Conservation (phyloP, 768 basidiomycete genomes). For the Russula ochroleuca region DNA sequence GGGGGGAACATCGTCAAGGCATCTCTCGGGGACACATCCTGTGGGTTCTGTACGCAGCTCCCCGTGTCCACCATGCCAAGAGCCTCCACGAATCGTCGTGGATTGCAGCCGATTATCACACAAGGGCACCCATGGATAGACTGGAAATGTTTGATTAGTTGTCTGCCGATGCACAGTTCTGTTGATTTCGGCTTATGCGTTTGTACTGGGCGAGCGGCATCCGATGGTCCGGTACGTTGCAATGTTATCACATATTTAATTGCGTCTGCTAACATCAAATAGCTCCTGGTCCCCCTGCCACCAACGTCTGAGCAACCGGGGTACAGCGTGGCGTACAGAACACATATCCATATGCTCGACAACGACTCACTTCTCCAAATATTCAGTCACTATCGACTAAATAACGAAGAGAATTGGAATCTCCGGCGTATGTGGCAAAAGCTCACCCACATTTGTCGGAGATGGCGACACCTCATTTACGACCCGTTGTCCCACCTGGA, state of each 20-base stretch:
- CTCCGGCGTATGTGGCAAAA: neutral
- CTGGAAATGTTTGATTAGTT: neutral
- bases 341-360: neutral
- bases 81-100: neutral
- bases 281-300: neutral
- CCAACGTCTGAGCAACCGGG: slow-evolving; percentile 2
- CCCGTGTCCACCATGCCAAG: neutral
- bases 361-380: neutral
- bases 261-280: neutral
- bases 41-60: neutral
- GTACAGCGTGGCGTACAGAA: neutral
- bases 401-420: neutral
- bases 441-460: slow-evolving; percentile 8
- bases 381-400: neutral
- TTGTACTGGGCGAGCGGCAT: neutral
- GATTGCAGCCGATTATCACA: neutral
- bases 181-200: neutral
- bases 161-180: neutral
- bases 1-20: neutral
- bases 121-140: neutral
- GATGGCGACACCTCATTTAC: slow-evolving; percentile 2
- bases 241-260: neutral
- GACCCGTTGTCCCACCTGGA: neutral
- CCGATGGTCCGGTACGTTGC: neutral
- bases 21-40: neutral